Percentiles rank a stretch among this genome's conserved stretches.
phyloP scores from a whole-genome alignment of 768 basidiomycete species.

The Clathrus columnatus region DNA sequence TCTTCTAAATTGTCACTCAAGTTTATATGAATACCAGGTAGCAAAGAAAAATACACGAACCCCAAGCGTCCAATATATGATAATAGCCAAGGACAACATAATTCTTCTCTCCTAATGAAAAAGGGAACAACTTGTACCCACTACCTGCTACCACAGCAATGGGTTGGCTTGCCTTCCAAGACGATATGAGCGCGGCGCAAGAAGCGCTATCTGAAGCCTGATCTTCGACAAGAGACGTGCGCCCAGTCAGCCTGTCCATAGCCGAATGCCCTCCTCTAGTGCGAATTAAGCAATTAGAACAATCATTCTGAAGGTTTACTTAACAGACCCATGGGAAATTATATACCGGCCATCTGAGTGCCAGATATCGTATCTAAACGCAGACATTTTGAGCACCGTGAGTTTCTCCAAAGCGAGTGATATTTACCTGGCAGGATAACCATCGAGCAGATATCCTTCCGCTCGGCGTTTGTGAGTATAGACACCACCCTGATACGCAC shows the following conservation, averaged over 20 bases:
- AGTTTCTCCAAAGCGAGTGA: constrained; percentile 2
- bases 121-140: constrained; percentile 66
- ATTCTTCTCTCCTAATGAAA: constrained; percentile 38
- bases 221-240: constrained; percentile 44
- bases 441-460: constrained; percentile 71
- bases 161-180: constrained; percentile 44
- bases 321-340: constrained; percentile 74
- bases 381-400: constrained; percentile 5
- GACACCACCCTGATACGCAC: constrained; percentile 55
- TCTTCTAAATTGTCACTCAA: constrained; percentile 2
- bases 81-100: constrained; percentile 64
- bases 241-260: constrained; percentile 14
- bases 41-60: constrained; percentile 28
- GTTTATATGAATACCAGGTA: not conserved
- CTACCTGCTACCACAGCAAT: constrained; percentile 67
- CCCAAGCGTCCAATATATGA: constrained; percentile 62
- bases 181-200: constrained; percentile 58
- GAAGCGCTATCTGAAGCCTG: constrained; percentile 64
- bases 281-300: not conserved
- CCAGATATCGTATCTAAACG: constrained; percentile 58
- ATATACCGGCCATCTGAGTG: constrained; percentile 58
- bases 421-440: constrained; percentile 54
- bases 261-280: constrained; percentile 7
- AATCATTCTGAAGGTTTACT: constrained; percentile 17
- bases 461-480: constrained; percentile 53